These are phyloP conservation scores for Saccharomycopsis fodiens DNA, from an alignment of 805 yeast species.

Conservation along the genomic window DNA sequence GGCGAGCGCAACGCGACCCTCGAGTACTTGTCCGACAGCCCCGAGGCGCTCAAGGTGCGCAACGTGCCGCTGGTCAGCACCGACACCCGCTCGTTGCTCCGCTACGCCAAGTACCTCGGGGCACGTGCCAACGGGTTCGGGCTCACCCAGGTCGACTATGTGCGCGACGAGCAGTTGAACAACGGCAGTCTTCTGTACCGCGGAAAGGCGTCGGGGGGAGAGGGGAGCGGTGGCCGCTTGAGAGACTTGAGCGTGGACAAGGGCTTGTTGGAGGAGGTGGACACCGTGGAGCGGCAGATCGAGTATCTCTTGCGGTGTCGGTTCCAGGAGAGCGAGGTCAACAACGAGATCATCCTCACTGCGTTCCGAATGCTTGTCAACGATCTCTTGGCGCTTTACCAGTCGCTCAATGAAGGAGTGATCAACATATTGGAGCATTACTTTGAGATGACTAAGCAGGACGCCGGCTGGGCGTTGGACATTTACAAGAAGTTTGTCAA, in stretches of 20 bases:
- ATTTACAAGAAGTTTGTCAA: conserved; percentile 81
- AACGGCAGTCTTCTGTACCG: conserved; percentile 24
- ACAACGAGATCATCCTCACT: conserved; percentile 75
- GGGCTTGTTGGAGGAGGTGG: conserved; percentile 79
- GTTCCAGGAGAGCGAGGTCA: conserved; percentile 71
- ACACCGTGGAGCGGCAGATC: conserved; percentile 77
- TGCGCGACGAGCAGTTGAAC: conserved; percentile 54
- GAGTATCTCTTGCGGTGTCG: conserved; percentile 66
- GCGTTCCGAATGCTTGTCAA: conserved; percentile 86
- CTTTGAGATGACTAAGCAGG: conserved; percentile 81
- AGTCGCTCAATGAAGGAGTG: conserved; percentile 90
- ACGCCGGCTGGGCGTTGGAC: conserved; percentile 80
- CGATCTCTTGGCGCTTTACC: conserved; percentile 80
- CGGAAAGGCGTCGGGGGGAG: neutral
- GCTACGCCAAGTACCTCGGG: conserved; percentile 66
- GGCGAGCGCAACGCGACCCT: conserved; percentile 77
- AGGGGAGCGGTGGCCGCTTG: conserved; percentile 46
- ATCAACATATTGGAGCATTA: conserved; percentile 89
- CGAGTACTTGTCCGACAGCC: conserved; percentile 44
- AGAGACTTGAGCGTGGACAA: conserved; percentile 59
- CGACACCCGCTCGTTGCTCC: conserved; percentile 49
- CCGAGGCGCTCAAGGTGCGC: conserved; percentile 42
- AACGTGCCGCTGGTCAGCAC: conserved; percentile 32
- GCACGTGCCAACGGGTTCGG: conserved; percentile 63
- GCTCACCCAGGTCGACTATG: conserved; percentile 64